Evolutionary conservation across 352 stramenopile species (phyloP).

Genomic region (Phytopythium sindhum): DNA sequence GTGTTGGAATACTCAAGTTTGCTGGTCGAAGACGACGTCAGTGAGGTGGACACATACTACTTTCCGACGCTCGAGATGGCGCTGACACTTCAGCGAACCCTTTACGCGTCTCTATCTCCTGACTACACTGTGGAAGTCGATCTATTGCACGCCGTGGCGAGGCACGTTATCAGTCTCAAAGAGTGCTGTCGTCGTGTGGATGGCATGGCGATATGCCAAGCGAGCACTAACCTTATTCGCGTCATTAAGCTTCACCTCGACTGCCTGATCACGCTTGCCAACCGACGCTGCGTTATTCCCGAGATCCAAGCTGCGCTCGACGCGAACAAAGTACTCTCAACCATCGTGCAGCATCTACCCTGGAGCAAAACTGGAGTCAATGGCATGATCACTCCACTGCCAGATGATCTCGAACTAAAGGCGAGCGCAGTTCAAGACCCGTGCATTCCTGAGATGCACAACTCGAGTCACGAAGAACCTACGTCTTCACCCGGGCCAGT

Average conservation of each 20-base stretch:
- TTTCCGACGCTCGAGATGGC: constrained; percentile 24
- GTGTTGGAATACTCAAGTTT: not conserved
- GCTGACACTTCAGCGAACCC: constrained; percentile 21
- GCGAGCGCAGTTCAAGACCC: not conserved
- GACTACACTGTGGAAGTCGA: constrained; percentile 13
- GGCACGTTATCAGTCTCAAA: constrained; percentile 25
- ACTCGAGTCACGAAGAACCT: not conserved
- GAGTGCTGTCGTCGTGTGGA: constrained; percentile 13
- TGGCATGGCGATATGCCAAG: not conserved
- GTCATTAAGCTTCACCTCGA: constrained; percentile 29
- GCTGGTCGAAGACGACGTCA: not conserved
- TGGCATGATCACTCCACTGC: not conserved
- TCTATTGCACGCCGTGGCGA: constrained; percentile 14
- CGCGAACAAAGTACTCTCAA: not conserved
- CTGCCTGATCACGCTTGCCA: constrained; percentile 36
- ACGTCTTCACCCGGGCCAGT: not conserved
- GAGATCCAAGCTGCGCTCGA: constrained; percentile 31
- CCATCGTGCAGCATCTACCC: not conserved
- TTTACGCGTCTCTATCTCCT: constrained; percentile 19
- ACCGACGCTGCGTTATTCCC: constrained; percentile 20
- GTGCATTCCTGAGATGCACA: not conserved
- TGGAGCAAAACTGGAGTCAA: not conserved
- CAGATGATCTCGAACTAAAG: not conserved
- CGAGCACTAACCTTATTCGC: constrained; percentile 10
- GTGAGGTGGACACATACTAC: not conserved